A percentile compares a stretch with the other conserved stretches of the same genome.
phyloP scores from a whole-genome alignment of 208 protist genomes.

The Leishmania guyanensis region DNA sequence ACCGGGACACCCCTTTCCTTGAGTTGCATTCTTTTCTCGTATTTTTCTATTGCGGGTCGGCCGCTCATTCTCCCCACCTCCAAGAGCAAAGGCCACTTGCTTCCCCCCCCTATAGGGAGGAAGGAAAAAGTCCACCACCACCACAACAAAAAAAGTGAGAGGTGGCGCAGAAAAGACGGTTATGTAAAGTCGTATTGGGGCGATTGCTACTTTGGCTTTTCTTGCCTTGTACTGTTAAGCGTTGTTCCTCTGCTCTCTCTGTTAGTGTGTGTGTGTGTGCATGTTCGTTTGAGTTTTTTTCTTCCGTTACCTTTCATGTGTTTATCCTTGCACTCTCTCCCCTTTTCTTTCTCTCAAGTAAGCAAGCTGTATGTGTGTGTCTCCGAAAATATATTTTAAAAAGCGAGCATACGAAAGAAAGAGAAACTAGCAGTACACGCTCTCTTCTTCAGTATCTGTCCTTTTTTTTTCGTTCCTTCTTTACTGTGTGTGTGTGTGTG shows the following conservation, averaged over 20 bases:
- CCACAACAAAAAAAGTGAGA: neutral
- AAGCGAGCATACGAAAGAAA: neutral
- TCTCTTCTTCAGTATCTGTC: neutral
- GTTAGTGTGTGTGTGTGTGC: neutral
- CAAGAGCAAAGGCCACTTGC: neutral
- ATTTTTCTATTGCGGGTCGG: neutral
- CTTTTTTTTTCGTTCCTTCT: neutral
- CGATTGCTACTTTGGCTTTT: too few relatives aligned
- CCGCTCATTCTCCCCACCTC: neutral
- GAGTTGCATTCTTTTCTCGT: neutral
- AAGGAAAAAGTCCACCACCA: neutral
- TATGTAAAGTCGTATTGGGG: neutral
- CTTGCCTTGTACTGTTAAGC: neutral
- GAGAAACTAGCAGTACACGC: neutral
- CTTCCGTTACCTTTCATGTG: neutral
- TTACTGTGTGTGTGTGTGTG: neutral
- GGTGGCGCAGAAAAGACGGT: neutral
- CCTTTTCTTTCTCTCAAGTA: neutral
- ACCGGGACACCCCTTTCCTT: neutral
- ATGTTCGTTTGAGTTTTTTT: neutral
- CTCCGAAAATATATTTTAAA: neutral
- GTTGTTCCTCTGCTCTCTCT: neutral
- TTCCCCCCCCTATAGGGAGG: neutral
- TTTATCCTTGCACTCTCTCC: neutral
- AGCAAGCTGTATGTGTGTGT: neutral